Conservation (phyloP, 2,329 filamentous ascomycete genomes). For the Aspergillus persii region DNA sequence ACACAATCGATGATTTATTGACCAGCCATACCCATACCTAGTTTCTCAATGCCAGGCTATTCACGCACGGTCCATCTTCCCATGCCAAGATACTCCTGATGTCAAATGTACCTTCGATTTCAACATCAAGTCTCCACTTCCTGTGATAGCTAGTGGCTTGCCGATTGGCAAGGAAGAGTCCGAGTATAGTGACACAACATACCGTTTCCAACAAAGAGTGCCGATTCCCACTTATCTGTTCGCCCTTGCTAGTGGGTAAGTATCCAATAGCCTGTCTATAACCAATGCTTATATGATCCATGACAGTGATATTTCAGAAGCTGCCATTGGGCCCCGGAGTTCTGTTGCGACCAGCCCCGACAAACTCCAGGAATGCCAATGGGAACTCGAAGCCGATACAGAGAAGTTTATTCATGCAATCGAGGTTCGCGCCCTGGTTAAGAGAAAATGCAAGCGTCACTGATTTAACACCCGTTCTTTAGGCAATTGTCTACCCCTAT, state of each 20-base stretch:
- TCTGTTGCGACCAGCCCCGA: constrained; percentile 85
- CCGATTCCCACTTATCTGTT: constrained; percentile 95
- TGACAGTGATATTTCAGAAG: constrained; percentile 74
- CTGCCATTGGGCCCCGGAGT: constrained; percentile 82
- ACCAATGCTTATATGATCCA: neutral
- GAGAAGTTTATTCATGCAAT: constrained; percentile 88
- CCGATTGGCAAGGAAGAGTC: constrained; percentile 55
- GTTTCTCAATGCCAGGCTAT: constrained; percentile 96
- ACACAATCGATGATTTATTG: neutral
- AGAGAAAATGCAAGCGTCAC: neutral
- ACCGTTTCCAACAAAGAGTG: constrained; percentile 84
- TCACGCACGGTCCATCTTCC: constrained; percentile 88
- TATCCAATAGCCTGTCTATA: neutral
- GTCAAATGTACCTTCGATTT: constrained; percentile 95
- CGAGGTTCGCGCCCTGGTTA: constrained; percentile 53
- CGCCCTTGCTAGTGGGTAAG: constrained; percentile 69
- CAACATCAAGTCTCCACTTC: constrained; percentile 78
- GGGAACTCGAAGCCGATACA: constrained; percentile 87
- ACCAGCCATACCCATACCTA: constrained; percentile 16
- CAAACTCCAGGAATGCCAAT: constrained; percentile 77
- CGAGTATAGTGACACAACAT: constrained; percentile 53
- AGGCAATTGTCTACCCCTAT: constrained; percentile 75
- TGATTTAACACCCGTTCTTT: neutral
- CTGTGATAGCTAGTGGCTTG: constrained; percentile 89
- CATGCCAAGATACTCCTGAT: constrained; percentile 95